phyloP scores from a whole-genome alignment of 75 land plant genomes.

The Gnetum montanum region DNA sequence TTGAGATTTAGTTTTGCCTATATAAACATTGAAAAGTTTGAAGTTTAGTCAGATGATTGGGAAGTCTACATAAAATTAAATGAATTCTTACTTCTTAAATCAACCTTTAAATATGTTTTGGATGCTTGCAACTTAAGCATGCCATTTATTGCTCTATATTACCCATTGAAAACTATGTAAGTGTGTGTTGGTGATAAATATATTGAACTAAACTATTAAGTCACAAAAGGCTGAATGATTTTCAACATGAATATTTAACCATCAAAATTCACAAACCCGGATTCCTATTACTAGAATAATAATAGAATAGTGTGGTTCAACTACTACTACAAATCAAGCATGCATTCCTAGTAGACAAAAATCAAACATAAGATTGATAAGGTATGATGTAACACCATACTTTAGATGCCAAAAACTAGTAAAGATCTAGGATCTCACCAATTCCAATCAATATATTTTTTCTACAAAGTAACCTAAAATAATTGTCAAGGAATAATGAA shows the following conservation, averaged over 20 bases:
- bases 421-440: background rate
- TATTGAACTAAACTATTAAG: background rate
- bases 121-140: conserved; percentile 80
- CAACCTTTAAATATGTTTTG: conserved; percentile 73
- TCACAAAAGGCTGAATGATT: background rate
- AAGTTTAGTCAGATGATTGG: too few relatives aligned
- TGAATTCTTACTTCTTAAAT: too few relatives aligned
- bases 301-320: conserved; percentile 71
- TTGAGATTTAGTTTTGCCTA: conserved; percentile 57
- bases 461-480: too few relatives aligned
- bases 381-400: background rate
- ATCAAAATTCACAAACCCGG: too few relatives aligned
- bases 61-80: too few relatives aligned
- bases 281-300: conserved; percentile 82
- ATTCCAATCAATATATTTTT: background rate
- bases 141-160: conserved; percentile 72
- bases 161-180: conserved; percentile 89
- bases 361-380: background rate
- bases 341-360: conserved; percentile 54
- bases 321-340: conserved; percentile 80
- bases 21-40: conserved; percentile 19
- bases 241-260: background rate
- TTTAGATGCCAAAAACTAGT: background rate
- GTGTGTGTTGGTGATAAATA: background rate
- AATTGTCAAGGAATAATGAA: background rate